A percentile compares a stretch with the other conserved stretches of the same genome.
phyloP scores from a whole-genome alignment of 179 eudicot species.

The Gypsophila paniculata region DNA sequence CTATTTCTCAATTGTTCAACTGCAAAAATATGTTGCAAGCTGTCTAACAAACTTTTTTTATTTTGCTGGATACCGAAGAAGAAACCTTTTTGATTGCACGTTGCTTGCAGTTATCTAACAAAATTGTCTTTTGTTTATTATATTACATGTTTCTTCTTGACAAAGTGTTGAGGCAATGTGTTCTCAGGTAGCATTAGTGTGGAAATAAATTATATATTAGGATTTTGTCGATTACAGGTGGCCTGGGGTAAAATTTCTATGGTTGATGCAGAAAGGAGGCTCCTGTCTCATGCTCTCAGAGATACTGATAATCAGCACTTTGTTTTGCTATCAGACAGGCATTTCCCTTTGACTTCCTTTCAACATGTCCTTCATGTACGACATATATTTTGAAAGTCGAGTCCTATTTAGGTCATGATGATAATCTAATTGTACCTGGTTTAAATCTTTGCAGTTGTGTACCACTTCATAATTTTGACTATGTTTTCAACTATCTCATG shows the following conservation, averaged over 20 bases:
- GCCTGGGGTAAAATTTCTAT: slow-evolving; percentile 50
- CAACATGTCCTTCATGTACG: background rate
- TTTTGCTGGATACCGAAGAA: background rate
- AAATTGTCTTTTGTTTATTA: background rate
- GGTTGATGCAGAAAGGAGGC: slow-evolving; percentile 58
- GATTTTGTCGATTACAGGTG: slow-evolving; percentile 31
- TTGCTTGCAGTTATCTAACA: background rate
- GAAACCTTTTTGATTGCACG: background rate
- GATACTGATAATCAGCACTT: slow-evolving; percentile 53
- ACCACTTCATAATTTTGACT: slow-evolving; percentile 55
- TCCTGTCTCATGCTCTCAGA: slow-evolving; percentile 47
- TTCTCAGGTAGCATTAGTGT: background rate
- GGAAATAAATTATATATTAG: background rate
- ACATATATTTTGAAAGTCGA: slow-evolving; percentile 4
- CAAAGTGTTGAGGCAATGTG: background rate
- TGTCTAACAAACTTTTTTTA: no score
- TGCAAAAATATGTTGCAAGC: background rate
- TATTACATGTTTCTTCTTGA: background rate
- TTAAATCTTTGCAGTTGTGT: slow-evolving; percentile 39
- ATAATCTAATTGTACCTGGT: slow-evolving; percentile 7
- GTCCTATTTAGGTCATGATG: background rate
- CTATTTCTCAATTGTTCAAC: background rate
- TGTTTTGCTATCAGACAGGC: slow-evolving; percentile 55
- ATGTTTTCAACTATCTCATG: slow-evolving; percentile 50
- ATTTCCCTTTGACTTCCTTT: slow-evolving; percentile 9